phyloP scores from a whole-genome alignment of 2,329 filamentous ascomycete species.

The Fusarium albidum region DNA sequence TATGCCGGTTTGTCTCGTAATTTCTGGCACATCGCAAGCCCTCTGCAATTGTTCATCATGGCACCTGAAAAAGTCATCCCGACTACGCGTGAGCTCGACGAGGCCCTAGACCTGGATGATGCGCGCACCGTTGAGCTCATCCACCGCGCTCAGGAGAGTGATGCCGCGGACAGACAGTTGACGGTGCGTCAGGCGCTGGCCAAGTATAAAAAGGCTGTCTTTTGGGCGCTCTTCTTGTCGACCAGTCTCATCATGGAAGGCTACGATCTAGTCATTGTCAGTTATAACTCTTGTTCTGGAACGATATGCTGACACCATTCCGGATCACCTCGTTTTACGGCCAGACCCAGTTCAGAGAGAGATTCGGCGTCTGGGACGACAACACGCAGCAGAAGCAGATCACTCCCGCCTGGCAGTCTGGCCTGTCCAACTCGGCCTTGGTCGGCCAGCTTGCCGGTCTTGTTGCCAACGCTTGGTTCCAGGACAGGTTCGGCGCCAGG shows the following conservation, averaged over 20 bases:
- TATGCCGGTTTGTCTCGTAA: neutral
- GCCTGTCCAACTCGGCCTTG: conserved; percentile 51
- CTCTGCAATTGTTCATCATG: neutral
- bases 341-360: conserved; percentile 22
- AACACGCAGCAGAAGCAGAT: conserved; percentile 47
- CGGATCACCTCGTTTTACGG: conserved; percentile 26
- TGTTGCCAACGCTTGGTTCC: conserved; percentile 50
- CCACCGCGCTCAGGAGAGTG: conserved; percentile 21
- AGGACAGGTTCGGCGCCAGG: conserved; percentile 47
- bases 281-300: neutral
- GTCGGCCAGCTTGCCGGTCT: conserved; percentile 56
- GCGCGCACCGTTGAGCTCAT: conserved; percentile 20
- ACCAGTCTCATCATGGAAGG: conserved; percentile 40
- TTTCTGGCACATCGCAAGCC: neutral
- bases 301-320: neutral
- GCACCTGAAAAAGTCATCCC: conserved; percentile 23
- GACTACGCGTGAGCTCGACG: conserved; percentile 22
- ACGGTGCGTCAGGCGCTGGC: conserved; percentile 36
- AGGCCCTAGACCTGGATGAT: conserved; percentile 20
- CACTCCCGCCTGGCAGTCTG: conserved; percentile 55
- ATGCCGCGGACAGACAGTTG: conserved; percentile 32
- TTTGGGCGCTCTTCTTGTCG: conserved; percentile 42
- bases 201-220: conserved; percentile 42
- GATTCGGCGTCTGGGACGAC: conserved; percentile 16
- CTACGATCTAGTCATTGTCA: conserved; percentile 49